Conservation (phyloP, 108 stramenopile genomes). For the Pseudonitzschia delicatissima region DNA sequence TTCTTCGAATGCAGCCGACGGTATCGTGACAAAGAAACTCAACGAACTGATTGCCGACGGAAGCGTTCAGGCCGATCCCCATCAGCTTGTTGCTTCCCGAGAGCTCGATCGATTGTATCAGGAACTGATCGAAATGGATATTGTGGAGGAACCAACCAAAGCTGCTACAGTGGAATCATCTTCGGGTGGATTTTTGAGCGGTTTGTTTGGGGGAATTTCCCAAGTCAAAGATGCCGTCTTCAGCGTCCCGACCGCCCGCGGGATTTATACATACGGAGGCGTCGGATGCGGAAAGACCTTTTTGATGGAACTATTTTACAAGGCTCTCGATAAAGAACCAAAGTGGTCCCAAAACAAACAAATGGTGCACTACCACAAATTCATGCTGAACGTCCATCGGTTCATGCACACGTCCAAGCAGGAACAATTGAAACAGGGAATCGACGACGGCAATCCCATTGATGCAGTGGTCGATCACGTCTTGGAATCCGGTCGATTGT, state of each 20-base stretch:
- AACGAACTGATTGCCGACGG: constrained; percentile 36
- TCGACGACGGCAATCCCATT: constrained; percentile 38
- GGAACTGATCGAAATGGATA: constrained; percentile 32
- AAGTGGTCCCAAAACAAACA: constrained; percentile 55
- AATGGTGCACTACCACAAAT: constrained; percentile 97
- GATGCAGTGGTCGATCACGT: constrained; percentile 54
- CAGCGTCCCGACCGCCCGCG: constrained; percentile 25
- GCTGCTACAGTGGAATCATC: neutral
- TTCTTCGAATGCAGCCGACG: neutral
- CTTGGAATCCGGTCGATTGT: constrained; percentile 44
- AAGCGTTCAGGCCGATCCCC: constrained; percentile 46
- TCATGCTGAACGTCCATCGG: constrained; percentile 92
- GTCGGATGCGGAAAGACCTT: constrained; percentile 98
- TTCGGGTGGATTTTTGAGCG: constrained; percentile 15
- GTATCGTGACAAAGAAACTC: constrained; percentile 17
- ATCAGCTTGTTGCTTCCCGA: constrained; percentile 56
- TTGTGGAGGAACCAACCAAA: neutral
- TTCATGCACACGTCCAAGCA: constrained; percentile 64
- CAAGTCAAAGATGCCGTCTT: neutral
- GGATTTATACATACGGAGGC: constrained; percentile 89
- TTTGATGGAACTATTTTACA: constrained; percentile 93
- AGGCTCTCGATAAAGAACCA: constrained; percentile 38
- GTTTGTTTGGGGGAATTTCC: constrained; percentile 23
- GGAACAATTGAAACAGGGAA: constrained; percentile 31
- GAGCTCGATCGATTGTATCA: constrained; percentile 66